Percentiles rank a stretch among this genome's conserved stretches.
These are phyloP conservation scores for Kodamaea kaohsiungensis DNA, from an alignment of 805 yeast genomes.

Conservation along the genomic window DNA sequence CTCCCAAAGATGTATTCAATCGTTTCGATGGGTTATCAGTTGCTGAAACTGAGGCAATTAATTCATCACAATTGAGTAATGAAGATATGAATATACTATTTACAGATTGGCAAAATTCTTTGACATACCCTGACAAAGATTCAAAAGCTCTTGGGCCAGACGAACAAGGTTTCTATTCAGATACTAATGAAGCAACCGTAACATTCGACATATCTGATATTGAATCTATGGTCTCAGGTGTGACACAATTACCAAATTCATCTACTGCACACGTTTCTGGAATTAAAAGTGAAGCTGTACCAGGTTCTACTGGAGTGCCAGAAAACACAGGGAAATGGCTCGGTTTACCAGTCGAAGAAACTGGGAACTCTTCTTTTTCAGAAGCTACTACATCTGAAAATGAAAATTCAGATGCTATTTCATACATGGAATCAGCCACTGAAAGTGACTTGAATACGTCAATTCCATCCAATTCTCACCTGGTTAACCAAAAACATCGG, in stretches of 20 bases:
- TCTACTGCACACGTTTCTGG: neutral
- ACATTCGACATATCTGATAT: conserved; percentile 31
- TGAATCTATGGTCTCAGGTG: conserved; percentile 22
- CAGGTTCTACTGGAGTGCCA: neutral
- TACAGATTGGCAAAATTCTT: conserved; percentile 29
- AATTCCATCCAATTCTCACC: neutral
- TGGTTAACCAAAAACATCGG: neutral
- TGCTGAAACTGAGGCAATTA: conserved; percentile 7
- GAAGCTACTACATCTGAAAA: neutral
- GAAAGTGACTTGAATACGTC: neutral
- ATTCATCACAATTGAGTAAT: conserved; percentile 9
- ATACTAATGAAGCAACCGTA: conserved; percentile 17
- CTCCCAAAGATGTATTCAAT: conserved; percentile 2
- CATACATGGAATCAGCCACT: neutral
- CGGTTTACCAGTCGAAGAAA: conserved; percentile 14
- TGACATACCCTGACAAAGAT: conserved; percentile 25
- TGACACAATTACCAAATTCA: neutral
- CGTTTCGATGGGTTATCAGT: neutral
- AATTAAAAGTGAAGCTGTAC: neutral
- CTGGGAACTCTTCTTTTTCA: neutral
- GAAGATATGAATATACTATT: conserved; percentile 16
- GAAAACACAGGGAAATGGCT: neutral
- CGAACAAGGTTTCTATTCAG: conserved; percentile 44
- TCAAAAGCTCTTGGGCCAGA: conserved; percentile 20
- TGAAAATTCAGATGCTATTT: neutral